Base-by-base conservation (phyloP, 768 basidiomycete species). In the Pleurotus cornucopiae region DNA sequence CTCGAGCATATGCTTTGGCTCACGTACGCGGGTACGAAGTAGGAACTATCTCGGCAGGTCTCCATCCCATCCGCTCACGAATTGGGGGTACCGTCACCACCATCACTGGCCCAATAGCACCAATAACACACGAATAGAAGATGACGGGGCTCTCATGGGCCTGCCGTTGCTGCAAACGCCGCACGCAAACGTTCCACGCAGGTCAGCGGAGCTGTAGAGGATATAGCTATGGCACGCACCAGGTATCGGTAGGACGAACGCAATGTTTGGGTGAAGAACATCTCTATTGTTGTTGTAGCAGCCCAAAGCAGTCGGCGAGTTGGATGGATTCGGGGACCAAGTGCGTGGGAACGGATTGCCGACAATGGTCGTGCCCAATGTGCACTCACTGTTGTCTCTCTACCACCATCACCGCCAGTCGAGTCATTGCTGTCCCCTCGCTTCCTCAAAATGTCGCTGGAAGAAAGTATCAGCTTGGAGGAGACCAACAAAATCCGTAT, bases 401-500 rank as follows among this genome's bases (percentile, higher is more conserved):
- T 46, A 38, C 48, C 41, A 48, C 44, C 55, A 45, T 41, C 34
- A 48, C 45, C 49, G 18, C 64, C 61, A 11, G 63, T 66, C 60
- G 62, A 64, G 68, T 55, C 61, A 43, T 51, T 44, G 43, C 49
- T 11, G 7, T 58, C 54, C 46, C 51, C 45, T 57, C 43, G 61
- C 48, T 30, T 49, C 34, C 54, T 56, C 66, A 72, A 60, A 57
- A 83, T 81, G 78, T 80, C 86, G 14, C 85, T 90, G 88, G 88
- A 92, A 76, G 84, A 91, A 71, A 87, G 89, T 62, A 89, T 96
- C 67, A 90, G 89, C 66, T 82, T 96, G 66, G 93, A 94, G 66
- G 93, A 95, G 77, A 95, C 94, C 38, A 95, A 95, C 80, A 94
- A 90, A 73, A 91, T 97, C 69, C 92, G 97, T 74, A 84, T 96